A percentile compares a stretch with the other conserved stretches of the same genome.
These are phyloP conservation scores for Solanum corneliomulleri DNA, from an alignment of 257 asterid species.

Conservation along the genomic window DNA sequence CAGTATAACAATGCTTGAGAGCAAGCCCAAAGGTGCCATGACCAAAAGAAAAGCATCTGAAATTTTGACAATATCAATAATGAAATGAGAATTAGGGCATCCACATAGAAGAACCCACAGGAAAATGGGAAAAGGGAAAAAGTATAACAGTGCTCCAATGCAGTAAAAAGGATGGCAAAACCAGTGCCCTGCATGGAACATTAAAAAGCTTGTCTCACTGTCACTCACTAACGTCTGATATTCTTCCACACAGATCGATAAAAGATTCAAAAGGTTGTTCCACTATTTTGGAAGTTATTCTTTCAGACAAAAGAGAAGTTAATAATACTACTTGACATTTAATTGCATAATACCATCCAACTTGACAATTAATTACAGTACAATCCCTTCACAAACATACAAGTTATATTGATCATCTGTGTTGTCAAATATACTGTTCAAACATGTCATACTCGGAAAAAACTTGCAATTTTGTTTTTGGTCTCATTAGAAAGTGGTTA, in stretches of 20 bases:
- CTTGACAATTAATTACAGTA: neutral
- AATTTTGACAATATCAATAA: neutral
- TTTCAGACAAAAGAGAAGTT: neutral
- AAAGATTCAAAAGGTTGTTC: neutral
- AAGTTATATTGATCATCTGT: neutral
- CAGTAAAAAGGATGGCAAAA: neutral
- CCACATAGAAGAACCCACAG: neutral
- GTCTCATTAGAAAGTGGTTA: neutral
- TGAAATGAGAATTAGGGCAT: neutral
- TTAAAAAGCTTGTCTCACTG: neutral
- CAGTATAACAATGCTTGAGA: slow-evolving; percentile 28
- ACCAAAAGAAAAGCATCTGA: slow-evolving; percentile 41
- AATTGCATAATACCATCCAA: neutral
- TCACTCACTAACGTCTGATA: neutral
- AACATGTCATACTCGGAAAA: neutral
- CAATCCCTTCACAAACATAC: neutral
- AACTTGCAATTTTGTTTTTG: neutral
- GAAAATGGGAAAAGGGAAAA: neutral
- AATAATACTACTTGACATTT: neutral
- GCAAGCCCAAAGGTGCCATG: slow-evolving; percentile 40
- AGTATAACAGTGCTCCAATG: neutral
- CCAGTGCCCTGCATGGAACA: neutral
- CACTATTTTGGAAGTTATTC: neutral
- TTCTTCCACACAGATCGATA: neutral
- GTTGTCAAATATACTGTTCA: neutral